These are phyloP conservation scores for Fraxinus paxiana DNA, from an alignment of 305 asterid species.

Conservation along the genomic window DNA sequence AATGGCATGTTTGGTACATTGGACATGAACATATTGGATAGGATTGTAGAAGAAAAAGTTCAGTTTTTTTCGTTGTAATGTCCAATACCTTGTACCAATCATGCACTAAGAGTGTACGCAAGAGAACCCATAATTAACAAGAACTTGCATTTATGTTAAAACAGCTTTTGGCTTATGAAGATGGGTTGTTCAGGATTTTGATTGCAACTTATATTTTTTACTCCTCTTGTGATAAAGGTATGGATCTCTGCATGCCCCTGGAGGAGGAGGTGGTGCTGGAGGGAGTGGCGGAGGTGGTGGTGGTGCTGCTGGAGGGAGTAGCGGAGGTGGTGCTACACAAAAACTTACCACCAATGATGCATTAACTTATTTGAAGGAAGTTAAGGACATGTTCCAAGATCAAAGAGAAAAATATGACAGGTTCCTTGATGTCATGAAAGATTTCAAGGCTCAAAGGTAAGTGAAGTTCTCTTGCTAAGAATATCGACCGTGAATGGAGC, in stretches of 20 bases:
- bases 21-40: not conserved
- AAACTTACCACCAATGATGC: constrained; percentile 80
- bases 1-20: not conserved
- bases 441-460: constrained; percentile 88
- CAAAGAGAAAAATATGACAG: constrained; percentile 69
- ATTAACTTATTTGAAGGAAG: constrained; percentile 67
- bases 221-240: constrained; percentile 7
- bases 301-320: constrained; percentile 1
- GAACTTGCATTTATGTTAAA: not conserved
- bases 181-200: not conserved
- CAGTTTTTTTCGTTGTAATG: not conserved
- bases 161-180: not conserved
- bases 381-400: constrained; percentile 73
- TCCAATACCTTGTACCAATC: not conserved
- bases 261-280: not conserved
- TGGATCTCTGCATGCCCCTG: not conserved
- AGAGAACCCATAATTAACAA: not conserved
- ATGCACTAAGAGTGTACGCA: not conserved
- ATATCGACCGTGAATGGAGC: not conserved
- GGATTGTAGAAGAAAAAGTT: not conserved
- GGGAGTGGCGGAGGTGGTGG: not conserved
- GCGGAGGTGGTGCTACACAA: constrained; percentile 31
- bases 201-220: not conserved
- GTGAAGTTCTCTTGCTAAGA: not conserved
- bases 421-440: constrained; percentile 92